Conservation (phyloP, 2,329 filamentous ascomycete genomes). For the Cryoendolithus antarcticus region DNA sequence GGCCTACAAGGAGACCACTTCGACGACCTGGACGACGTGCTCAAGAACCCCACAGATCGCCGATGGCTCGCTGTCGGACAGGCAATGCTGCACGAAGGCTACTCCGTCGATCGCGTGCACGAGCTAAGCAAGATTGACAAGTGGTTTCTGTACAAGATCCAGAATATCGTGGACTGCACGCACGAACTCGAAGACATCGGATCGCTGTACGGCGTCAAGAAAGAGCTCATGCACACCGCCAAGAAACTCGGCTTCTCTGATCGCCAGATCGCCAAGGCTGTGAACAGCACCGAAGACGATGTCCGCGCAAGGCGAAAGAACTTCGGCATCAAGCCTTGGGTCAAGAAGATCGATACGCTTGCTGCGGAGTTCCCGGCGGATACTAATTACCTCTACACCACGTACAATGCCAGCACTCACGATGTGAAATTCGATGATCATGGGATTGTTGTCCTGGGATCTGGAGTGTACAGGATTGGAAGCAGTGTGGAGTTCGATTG, state of each 20-base stretch:
- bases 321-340: conserved; percentile 70
- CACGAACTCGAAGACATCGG: conserved; percentile 53
- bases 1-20: conserved; percentile 88
- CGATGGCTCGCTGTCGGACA: conserved; percentile 95
- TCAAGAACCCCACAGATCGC: conserved; percentile 95
- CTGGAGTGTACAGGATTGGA: conserved; percentile 91
- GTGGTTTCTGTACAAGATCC: conserved; percentile 91
- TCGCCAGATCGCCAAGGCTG: conserved; percentile 84
- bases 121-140: conserved; percentile 97
- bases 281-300: conserved; percentile 86
- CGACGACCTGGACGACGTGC: conserved; percentile 88
- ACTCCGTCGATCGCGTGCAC: conserved; percentile 94
- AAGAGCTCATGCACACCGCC: conserved; percentile 59
- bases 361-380: conserved; percentile 89
- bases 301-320: conserved; percentile 77
- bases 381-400: conserved; percentile 94
- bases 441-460: conserved; percentile 91
- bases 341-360: conserved; percentile 98
- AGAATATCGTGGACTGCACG: conserved; percentile 66
- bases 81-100: conserved; percentile 77
- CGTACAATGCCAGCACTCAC: conserved; percentile 81
- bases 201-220: conserved; percentile 26
- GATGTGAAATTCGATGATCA: conserved; percentile 79
- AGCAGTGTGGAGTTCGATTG: conserved; percentile 98
- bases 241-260: conserved; percentile 94